A percentile compares a stretch with the other conserved stretches of the same genome.
phyloP scores from a whole-genome alignment of 2,329 filamentous ascomycete genomes.

The Lecanicillium sp. region DNA sequence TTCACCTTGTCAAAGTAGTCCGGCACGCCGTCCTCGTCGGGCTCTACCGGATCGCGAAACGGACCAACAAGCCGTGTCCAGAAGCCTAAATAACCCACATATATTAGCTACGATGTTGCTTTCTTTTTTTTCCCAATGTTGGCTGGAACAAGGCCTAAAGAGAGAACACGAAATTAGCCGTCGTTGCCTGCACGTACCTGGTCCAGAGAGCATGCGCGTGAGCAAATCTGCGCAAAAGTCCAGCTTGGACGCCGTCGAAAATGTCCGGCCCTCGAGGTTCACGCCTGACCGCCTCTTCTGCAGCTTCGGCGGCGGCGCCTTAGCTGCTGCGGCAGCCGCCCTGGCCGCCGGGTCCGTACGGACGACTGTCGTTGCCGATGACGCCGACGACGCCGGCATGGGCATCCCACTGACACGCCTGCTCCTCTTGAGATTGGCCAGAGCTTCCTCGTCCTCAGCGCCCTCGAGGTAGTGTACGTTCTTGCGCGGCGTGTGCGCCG shows the following conservation, averaged over 20 bases:
- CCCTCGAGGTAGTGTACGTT: slow-evolving; percentile 45
- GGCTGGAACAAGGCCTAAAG: background rate
- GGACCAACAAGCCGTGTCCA: slow-evolving; percentile 61
- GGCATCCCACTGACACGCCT: slow-evolving; percentile 30
- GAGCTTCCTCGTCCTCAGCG: slow-evolving; percentile 34
- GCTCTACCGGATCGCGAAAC: slow-evolving; percentile 55
- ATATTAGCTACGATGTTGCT: slow-evolving; percentile 11
- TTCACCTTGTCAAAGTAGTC: slow-evolving; percentile 57
- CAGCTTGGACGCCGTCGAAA: slow-evolving; percentile 41
- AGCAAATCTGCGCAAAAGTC: slow-evolving; percentile 54
- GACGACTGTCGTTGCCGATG: slow-evolving; percentile 13
- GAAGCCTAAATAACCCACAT: slow-evolving; percentile 39
- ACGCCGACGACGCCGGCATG: too few species aligned
- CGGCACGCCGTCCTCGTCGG: slow-evolving; percentile 49
- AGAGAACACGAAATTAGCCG: background rate
- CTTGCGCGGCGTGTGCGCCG: slow-evolving; percentile 29
- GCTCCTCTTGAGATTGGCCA: slow-evolving; percentile 32
- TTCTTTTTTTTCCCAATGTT: background rate
- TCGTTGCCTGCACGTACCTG: too few species aligned
- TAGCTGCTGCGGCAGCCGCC: slow-evolving; percentile 21
- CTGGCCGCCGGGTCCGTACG: slow-evolving; percentile 16
- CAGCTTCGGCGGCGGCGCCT: slow-evolving; percentile 28
- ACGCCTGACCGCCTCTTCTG: slow-evolving; percentile 31
- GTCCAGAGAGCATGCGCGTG: slow-evolving; percentile 55
- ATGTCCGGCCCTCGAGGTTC: slow-evolving; percentile 26